Conservation (phyloP, 176 grass and related monocot genomes). For the Bonia amplexicaulis region DNA sequence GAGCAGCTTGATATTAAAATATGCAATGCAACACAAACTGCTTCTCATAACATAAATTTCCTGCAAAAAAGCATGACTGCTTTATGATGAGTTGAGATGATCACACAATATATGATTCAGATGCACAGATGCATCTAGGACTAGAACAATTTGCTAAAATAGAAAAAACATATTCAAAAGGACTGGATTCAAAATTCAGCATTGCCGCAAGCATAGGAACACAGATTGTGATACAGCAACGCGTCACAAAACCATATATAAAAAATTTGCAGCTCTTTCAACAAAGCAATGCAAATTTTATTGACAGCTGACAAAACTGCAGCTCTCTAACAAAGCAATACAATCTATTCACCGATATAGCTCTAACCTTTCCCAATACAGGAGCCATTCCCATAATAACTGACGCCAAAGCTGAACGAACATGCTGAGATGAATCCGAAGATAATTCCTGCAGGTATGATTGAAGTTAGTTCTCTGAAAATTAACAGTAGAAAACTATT, state of each 20-base stretch:
- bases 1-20: background rate
- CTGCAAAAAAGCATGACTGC: background rate
- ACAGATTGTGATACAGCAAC: background rate
- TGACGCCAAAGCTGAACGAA: constrained; percentile 79
- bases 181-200: background rate
- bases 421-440: constrained; percentile 81
- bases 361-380: constrained; percentile 63
- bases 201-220: background rate
- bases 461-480: background rate
- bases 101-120: background rate
- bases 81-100: background rate
- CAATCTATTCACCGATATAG: background rate
- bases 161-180: background rate
- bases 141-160: background rate
- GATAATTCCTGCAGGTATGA: constrained; percentile 53
- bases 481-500: background rate
- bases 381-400: constrained; percentile 92
- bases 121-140: background rate
- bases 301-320: background rate
- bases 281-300: background rate
- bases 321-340: background rate
- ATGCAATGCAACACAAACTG: background rate
- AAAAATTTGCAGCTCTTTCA: background rate
- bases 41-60: background rate
- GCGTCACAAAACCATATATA: background rate